These are phyloP conservation scores for Coelastrella sp. DNA, from an alignment of 139 green algal species.

Conservation along the genomic window DNA sequence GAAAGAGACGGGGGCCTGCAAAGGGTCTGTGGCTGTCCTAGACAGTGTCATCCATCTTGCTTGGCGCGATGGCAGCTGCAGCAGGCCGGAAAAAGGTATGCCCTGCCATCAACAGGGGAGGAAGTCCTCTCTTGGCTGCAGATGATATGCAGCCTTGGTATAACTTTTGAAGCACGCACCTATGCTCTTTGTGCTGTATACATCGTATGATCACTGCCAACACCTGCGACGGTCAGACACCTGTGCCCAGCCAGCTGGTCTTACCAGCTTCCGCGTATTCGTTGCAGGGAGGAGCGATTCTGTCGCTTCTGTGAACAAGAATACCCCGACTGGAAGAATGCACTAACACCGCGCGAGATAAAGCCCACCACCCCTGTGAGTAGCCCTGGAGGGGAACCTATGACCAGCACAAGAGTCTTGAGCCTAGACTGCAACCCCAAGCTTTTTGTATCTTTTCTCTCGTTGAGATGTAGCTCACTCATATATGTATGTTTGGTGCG, in stretches of 20 bases:
- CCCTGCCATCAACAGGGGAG: too few relatives aligned
- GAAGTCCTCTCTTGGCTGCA: too few relatives aligned
- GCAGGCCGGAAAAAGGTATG: constrained; percentile 50
- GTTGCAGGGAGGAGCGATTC: constrained; percentile 53
- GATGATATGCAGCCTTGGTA: too few relatives aligned
- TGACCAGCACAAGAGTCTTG: too few relatives aligned
- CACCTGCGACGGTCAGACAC: background rate
- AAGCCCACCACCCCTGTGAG: background rate
- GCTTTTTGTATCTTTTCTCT: too few relatives aligned
- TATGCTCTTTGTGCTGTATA: background rate
- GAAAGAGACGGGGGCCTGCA: background rate
- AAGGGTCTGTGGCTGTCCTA: constrained; percentile 46
- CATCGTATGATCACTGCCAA: background rate
- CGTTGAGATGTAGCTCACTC: too few relatives aligned
- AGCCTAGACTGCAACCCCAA: too few relatives aligned
- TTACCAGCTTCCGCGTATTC: too few relatives aligned
- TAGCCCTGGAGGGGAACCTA: too few relatives aligned
- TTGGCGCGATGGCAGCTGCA: constrained; percentile 59
- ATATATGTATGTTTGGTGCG: too few relatives aligned
- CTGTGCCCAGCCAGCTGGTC: too few relatives aligned
- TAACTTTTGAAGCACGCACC: too few relatives aligned
- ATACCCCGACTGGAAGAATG: constrained; percentile 60
- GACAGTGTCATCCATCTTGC: constrained; percentile 44
- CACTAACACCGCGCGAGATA: constrained; percentile 46
- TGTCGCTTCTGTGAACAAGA: constrained; percentile 60